These are phyloP conservation scores for Davidsoniella neocaledoniae DNA, from an alignment of 2,329 filamentous ascomycete species.

Conservation along the genomic window DNA sequence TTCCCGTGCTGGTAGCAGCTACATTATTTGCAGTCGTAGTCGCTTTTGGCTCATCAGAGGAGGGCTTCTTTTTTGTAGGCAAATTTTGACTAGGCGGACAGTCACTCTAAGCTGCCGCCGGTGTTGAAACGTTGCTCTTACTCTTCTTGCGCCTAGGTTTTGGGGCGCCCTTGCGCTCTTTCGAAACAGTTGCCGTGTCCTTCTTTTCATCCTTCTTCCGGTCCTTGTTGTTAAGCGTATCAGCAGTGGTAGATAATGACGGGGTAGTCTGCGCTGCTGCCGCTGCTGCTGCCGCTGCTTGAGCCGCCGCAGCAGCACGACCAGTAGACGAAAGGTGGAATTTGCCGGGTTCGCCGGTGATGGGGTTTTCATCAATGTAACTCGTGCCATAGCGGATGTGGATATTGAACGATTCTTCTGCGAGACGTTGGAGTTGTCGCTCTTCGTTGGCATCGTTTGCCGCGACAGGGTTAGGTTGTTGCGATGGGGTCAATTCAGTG, in stretches of 20 bases:
- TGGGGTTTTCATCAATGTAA: slow-evolving; percentile 52
- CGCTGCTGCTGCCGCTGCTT: slow-evolving; percentile 6
- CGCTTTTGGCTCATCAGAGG: neutral
- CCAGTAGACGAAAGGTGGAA: slow-evolving; percentile 48
- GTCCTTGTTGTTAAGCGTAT: neutral
- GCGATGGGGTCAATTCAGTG: slow-evolving; percentile 16
- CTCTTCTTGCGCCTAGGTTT: slow-evolving; percentile 26
- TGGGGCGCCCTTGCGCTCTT: slow-evolving; percentile 20
- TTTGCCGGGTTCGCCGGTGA: slow-evolving; percentile 47
- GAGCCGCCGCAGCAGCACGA: slow-evolving; percentile 24
- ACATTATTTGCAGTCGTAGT: too few species aligned
- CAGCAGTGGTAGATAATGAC: too few species aligned
- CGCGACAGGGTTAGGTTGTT: slow-evolving; percentile 1
- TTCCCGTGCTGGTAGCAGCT: too few species aligned
- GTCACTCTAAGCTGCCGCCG: slow-evolving; percentile 3
- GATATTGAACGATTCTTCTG: slow-evolving; percentile 41
- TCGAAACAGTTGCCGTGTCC: slow-evolving; percentile 14
- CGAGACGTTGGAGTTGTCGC: slow-evolving; percentile 27
- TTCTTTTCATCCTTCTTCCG: neutral
- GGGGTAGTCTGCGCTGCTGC: neutral
- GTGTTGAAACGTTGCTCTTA: slow-evolving; percentile 16
- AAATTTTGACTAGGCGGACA: too few species aligned
- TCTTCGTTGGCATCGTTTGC: slow-evolving; percentile 21
- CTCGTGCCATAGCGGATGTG: slow-evolving; percentile 44
- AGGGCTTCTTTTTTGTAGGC: neutral